Evolutionary conservation across 2,329 filamentous ascomycete genomes (phyloP).

Genomic region (Pseudogymnoascus sp.): DNA sequence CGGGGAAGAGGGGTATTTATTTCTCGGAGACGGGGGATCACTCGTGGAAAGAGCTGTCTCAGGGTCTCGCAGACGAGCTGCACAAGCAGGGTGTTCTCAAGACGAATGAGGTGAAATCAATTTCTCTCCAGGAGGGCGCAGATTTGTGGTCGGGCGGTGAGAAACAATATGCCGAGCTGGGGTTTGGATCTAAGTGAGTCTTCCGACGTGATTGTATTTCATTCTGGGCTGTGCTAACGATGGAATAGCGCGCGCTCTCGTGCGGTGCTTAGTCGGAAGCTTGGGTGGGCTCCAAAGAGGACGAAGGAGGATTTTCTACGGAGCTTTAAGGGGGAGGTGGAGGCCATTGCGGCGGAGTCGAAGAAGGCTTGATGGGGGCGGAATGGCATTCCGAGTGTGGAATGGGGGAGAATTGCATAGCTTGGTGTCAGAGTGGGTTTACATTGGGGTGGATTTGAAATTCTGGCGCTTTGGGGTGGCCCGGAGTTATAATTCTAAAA

Average conservation of each 20-base stretch:
- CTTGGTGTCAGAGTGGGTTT: background rate
- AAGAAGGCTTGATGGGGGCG: background rate
- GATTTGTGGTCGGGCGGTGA: constrained; percentile 18
- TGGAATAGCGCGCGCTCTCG: constrained; percentile 17
- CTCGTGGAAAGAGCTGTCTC: constrained; percentile 33
- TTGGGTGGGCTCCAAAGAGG: constrained; percentile 16
- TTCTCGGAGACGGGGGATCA: constrained; percentile 35
- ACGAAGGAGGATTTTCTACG: constrained; percentile 14
- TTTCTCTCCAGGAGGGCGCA: constrained; percentile 26
- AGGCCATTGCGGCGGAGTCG: background rate
- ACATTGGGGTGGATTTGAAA: background rate
- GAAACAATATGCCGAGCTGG: constrained; percentile 27
- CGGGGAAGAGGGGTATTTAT: constrained; percentile 33
- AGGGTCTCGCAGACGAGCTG: constrained; percentile 29
- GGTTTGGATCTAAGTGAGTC: constrained; percentile 25
- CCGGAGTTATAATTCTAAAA: background rate
- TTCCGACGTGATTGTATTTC: background rate
- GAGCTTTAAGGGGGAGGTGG: background rate
- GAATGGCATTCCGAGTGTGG: background rate
- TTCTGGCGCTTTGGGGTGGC: background rate
- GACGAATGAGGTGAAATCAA: constrained; percentile 21
- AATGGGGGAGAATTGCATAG: background rate
- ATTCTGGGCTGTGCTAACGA: background rate
- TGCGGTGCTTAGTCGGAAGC: constrained; percentile 15
- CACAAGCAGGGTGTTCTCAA: constrained; percentile 26